Evolutionary conservation across 768 basidiomycete species (phyloP), one percentile per base, ranked within the genome.

Genomic region (Tulasnella sp.): DNA sequence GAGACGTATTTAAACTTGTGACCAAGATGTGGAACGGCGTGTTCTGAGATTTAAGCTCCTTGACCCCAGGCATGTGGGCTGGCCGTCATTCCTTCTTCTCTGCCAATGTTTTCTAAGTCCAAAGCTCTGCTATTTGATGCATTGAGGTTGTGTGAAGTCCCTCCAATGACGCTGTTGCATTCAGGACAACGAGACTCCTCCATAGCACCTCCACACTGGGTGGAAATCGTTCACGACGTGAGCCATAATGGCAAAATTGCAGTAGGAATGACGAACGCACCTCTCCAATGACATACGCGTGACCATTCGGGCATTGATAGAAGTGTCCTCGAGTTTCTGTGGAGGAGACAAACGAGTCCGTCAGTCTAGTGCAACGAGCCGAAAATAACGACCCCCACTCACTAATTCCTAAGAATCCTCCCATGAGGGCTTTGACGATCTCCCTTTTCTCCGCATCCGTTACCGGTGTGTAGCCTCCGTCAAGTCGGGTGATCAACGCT

Each of bases 381-480:
- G 4, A 17, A 32, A 34, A 6, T 32, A 41, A 8, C 19, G 14
- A 22, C 5, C 12, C 22, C 36, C 6, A 41, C 41, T n/a, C 17
- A 67, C 36, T 59, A 19, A 44, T 59, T 59, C 22, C 39, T 12
- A 41, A 19, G 39, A n/a, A 42, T 9, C 39, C 42, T 5, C 22
- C 41, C 44, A 52, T 69, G n/a, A 88, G 76, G 0, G 84, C 85
- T 59, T 81, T 81, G 41, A 89, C 82, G 36, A 89, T 81, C 14
- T 78, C 78, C 73, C 82, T 83, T 37, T 82, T 81, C 74, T 89
- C 88, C 4, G 87, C 80, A 59, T 85, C 76, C 9, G 86, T 86
- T 3, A 89, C 78, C 0, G 85, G 79, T 70, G 83, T 75, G 70
- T 89, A 88, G 66, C 81, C 83, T 62, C 65, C 35, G 12, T 79